Evolutionary conservation across 257 asterid genomes (phyloP).

Genomic region (Jaltomata sinuosa): DNA sequence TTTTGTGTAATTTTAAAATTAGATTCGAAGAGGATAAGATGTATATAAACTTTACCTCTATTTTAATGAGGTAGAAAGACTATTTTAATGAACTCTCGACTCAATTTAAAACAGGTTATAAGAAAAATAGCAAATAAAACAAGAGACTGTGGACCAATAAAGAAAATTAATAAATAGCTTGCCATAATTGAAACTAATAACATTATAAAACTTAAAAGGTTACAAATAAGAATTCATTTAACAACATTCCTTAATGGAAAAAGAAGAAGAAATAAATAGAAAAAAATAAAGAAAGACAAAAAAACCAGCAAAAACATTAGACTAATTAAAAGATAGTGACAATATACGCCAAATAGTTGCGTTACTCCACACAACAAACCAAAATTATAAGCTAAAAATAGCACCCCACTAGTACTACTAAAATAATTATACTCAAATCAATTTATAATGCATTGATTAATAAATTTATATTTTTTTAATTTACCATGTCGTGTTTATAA

Average conservation of each 20-base stretch:
- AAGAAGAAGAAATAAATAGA: not conserved
- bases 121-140: no score
- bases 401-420: no score
- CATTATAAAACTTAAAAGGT: not conserved
- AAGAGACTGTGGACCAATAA: not conserved
- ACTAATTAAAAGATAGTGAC: constrained; percentile 16
- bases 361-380: constrained; percentile 20
- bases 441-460: not conserved
- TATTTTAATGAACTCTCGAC: no score
- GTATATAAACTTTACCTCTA: no score
- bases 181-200: not conserved
- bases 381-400: not conserved
- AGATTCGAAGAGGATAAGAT: no score
- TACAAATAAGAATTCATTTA: not conserved
- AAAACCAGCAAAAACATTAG: not conserved
- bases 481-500: not conserved
- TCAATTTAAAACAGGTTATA: no score
- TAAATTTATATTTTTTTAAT: not conserved
- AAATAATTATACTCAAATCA: no score
- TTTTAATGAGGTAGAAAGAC: no score
- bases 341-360: constrained; percentile 36
- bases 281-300: not conserved
- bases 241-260: not conserved
- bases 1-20: no score
- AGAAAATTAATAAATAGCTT: not conserved